Conservation (phyloP, 2,329 filamentous ascomycete species). For the Fusarium algeriense region DNA sequence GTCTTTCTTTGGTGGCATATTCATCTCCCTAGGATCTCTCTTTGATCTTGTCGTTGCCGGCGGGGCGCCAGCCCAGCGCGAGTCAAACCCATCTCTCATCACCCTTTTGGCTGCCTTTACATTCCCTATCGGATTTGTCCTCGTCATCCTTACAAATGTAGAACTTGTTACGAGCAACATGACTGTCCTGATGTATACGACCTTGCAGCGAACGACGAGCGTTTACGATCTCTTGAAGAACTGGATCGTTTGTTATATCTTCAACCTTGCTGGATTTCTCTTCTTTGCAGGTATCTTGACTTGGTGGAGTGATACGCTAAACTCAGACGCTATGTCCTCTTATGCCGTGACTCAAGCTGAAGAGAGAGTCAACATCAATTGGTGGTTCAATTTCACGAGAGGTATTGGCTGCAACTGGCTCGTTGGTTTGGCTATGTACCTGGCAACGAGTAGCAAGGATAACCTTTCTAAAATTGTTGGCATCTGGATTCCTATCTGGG, state of each 20-base stretch:
- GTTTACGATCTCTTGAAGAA: not conserved
- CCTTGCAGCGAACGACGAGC: not conserved
- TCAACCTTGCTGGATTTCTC: not conserved
- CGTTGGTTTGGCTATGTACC: not conserved
- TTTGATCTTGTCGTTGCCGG: not conserved
- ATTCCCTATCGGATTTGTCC: not conserved
- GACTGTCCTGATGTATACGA: not conserved
- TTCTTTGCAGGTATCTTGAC: not conserved
- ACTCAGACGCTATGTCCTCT: not conserved
- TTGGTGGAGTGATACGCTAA: not conserved
- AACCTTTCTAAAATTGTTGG: slow-evolving; percentile 5
- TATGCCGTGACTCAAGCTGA: not conserved
- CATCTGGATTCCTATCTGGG: not conserved
- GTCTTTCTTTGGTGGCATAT: not conserved
- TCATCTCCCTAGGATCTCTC: not conserved
- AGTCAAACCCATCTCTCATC: not conserved
- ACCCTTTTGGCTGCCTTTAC: not conserved
- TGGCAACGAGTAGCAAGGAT: not conserved
- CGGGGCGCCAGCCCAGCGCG: not conserved
- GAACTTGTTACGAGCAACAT: not conserved
- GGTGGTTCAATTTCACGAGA: not conserved
- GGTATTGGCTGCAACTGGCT: not conserved
- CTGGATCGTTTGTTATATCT: not conserved
- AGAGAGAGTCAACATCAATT: not conserved
- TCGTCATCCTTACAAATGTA: not conserved